Base-by-base conservation (phyloP, 768 basidiomycete species). In the Suillus lakei region DNA sequence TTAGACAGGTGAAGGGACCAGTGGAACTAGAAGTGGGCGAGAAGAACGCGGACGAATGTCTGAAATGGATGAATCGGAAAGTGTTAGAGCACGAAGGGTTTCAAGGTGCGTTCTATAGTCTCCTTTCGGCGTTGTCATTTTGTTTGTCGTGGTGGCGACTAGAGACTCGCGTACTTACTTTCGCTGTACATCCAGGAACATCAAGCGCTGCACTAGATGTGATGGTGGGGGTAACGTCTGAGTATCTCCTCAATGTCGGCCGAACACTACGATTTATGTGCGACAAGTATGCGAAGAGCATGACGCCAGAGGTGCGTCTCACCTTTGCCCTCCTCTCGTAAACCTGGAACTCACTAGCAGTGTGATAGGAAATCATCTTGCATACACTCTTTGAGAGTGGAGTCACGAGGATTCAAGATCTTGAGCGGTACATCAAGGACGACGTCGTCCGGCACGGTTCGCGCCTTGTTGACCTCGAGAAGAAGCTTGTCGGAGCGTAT, bases 361-460 rank as follows among this genome's bases (percentile, higher is more conserved):
- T 51, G 43, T 23, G 63, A n/a, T 65, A 97, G 95, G 95, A 97
- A 88, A 96, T 98, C 39, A 89, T 97, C 43, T 84, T 96, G 2
- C 95, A 97, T 74, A 91, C 94, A 0, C 80, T 98, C 21, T 93
- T 96, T 69, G 95, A 98, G 78, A 93, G 91, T 66, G 96, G 96
- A 5, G 88, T 86, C 8, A 87, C 93, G 0, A 85, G 88, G 63
- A 80, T 95, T 10, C 84, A 88, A 71, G 91, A 93, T 67, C 85
- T 99, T 1, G 94, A 96, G 69, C 84, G 89, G 15, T 96, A 98
- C 74, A 87, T 98, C 73, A 87, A 87, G 58, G 96, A 98, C 66
- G 97, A 98, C 66, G 84, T 99, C 46, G 82, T 94, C 70, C 85
- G 93, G 53, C 90, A 97, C 71, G 93, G 94, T 9, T 76, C 83